Conservation (phyloP, 805 yeast genomes). For the Teunomyces cretensis region DNA sequence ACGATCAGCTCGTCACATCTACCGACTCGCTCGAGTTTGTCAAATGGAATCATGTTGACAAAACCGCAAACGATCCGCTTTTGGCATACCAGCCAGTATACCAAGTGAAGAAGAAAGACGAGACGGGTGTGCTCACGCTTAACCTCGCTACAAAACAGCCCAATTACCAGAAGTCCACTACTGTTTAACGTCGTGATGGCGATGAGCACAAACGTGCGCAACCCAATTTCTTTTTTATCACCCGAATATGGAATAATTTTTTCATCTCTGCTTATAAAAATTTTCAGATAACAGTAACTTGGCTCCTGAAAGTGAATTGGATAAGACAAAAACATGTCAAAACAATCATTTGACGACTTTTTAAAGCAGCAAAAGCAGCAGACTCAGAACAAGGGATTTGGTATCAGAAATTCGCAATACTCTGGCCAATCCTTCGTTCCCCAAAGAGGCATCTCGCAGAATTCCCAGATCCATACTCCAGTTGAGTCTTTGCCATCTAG, state of each 20-base stretch:
- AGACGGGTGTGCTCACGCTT: not conserved
- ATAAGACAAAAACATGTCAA: constrained; percentile 11
- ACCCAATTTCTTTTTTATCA: constrained; percentile 1
- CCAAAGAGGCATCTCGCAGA: not conserved
- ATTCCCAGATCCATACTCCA: constrained; percentile 19
- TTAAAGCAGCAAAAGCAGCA: constrained; percentile 39
- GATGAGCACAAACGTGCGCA: not conserved
- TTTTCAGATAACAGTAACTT: constrained; percentile 1
- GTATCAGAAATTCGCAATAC: constrained; percentile 3
- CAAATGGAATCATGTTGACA: constrained; percentile 1
- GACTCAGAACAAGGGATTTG: constrained; percentile 32
- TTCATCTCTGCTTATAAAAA: constrained; percentile 2
- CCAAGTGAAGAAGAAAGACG: not conserved
- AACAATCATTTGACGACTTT: constrained; percentile 50
- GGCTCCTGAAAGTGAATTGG: not conserved
- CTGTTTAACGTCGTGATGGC: not conserved
- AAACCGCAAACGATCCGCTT: not conserved
- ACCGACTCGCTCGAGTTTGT: not conserved
- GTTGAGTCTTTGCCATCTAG: constrained; percentile 32
- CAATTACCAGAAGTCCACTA: not conserved
- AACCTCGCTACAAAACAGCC: not conserved
- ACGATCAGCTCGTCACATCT: not conserved
- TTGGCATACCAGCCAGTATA: not conserved
- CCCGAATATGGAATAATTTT: not conserved
- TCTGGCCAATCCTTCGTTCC: not conserved